Evolutionary conservation across 768 basidiomycete species (phyloP), one percentile per base, ranked within the genome.

Genomic region (Termitomyces sp.): DNA sequence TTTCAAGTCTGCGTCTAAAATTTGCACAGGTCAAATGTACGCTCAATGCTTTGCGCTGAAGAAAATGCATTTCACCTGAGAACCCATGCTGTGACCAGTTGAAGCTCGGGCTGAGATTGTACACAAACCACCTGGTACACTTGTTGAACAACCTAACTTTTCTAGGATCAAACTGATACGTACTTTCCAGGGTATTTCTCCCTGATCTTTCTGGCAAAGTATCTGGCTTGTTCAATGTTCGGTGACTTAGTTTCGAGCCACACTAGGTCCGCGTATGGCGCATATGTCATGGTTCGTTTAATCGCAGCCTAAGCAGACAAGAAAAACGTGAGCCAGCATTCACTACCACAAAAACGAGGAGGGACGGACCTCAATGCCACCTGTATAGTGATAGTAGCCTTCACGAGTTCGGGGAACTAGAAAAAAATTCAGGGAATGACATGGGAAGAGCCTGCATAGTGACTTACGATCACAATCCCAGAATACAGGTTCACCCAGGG

Each of bases 201-300:
- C 54, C 88, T 76, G 63, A 95, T 90, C 66, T 81, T 81, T 46
- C 87, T 75, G 2, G 94, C 87, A 70, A 95, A 93, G 33, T 77
- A 81, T 35, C 83, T 78, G 2, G 94, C 94, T 67, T 93, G 84
- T 57, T 85, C 78, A 24, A 96, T 76, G 67, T 93, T 81, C 9
- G 94, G 94, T n/a, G 80, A 79, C 65, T 92, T 94, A 2, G 94
- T 97, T 75, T 96, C 94, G 45, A 95, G 79, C 94, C 94, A 97
- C 46, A 95, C 75, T 63, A 95, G 79, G 70, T 97, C 94, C 14
- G 92, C 87, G 63, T 92, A 89, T 20, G 91, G 90, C 0, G 92
- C 89, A 66, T 86, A 97, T 22, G 83, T 82, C 59, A 87, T 76
- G 3, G 85, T 84, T 36, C 94, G 88, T 64, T 88, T 87, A 67